Percentiles rank a stretch among this genome's conserved stretches.
These are phyloP conservation scores for Porphyridium purpureum DNA, from an alignment of 23 red algal genomes.

Conservation along the genomic window DNA sequence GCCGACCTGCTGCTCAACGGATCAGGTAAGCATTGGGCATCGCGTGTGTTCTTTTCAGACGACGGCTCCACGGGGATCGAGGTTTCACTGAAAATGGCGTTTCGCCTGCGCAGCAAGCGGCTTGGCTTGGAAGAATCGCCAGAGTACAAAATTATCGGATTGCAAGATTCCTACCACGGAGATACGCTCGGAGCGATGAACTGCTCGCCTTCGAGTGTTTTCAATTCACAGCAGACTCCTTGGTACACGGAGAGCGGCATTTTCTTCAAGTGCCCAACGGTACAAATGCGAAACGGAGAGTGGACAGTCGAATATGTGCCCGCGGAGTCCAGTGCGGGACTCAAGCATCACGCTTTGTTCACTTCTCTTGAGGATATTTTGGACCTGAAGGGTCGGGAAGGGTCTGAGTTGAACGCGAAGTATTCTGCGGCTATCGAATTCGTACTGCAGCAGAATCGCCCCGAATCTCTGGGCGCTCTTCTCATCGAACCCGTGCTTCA, in stretches of 20 bases:
- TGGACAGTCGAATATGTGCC: conserved; percentile 75
- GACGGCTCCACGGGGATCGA: conserved; percentile 86
- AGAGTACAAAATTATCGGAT: conserved; percentile 12
- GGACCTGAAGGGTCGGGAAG: too few relatives aligned
- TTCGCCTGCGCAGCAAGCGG: conserved; percentile 26
- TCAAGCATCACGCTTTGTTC: too few relatives aligned
- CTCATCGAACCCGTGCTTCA: conserved; percentile 84
- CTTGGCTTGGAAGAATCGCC: neutral
- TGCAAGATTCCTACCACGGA: conserved; percentile 82
- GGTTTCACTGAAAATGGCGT: conserved; percentile 96
- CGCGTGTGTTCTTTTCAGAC: conserved; percentile 85
- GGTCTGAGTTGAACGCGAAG: too few relatives aligned
- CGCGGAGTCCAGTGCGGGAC: too few relatives aligned
- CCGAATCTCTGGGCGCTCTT: conserved; percentile 24
- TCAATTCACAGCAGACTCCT: conserved; percentile 66
- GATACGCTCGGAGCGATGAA: conserved; percentile 99
- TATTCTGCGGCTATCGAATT: too few relatives aligned
- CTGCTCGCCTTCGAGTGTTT: conserved; percentile 52
- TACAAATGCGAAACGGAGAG: conserved; percentile 16
- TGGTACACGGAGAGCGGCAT: conserved; percentile 73
- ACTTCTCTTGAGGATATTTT: too few relatives aligned
- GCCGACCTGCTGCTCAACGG: conserved; percentile 40
- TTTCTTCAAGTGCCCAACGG: conserved; percentile 46
- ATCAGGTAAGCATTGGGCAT: conserved; percentile 63
- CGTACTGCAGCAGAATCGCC: too few relatives aligned